A percentile compares a stretch with the other conserved stretches of the same genome.
phyloP scores from a whole-genome alignment of 2,329 filamentous ascomycete genomes.

The Neurospora sp. region DNA sequence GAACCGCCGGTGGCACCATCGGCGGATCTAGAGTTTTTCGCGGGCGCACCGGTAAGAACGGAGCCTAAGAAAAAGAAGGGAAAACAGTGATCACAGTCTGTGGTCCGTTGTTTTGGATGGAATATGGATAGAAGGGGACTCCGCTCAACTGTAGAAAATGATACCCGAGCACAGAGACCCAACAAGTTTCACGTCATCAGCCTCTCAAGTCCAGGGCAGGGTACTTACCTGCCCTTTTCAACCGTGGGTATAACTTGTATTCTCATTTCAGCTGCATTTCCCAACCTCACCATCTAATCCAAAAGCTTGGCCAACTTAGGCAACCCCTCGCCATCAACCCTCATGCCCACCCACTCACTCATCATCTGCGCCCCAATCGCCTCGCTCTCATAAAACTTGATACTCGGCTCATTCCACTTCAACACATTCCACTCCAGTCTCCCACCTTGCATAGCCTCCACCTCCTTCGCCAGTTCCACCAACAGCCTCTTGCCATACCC shows the following conservation, averaged over 20 bases:
- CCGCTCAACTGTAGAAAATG: background rate
- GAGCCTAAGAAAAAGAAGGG: conserved; percentile 3
- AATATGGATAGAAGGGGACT: background rate
- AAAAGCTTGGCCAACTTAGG: conserved; percentile 44
- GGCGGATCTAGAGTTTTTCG: conserved; percentile 36
- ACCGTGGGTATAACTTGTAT: background rate
- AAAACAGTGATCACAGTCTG: background rate
- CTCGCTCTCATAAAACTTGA: conserved; percentile 67
- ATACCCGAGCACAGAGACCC: background rate
- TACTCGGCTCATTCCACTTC: conserved; percentile 86
- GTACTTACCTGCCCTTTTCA: background rate
- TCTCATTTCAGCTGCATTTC: background rate
- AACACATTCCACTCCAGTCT: conserved; percentile 85
- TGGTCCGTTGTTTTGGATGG: background rate
- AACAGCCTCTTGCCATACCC: conserved; percentile 76
- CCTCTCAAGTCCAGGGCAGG: no score
- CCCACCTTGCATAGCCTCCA: conserved; percentile 59
- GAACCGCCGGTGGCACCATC: conserved; percentile 22
- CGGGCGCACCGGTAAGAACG: conserved; percentile 30
- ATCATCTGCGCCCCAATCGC: conserved; percentile 53
- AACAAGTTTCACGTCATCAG: no score
- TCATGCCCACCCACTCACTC: conserved; percentile 67
- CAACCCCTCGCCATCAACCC: conserved; percentile 59
- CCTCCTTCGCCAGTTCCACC: conserved; percentile 68
- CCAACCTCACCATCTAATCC: conserved; percentile 16